Conservation (phyloP, 306 rosid genomes). For the Abrus pulchellus region DNA sequence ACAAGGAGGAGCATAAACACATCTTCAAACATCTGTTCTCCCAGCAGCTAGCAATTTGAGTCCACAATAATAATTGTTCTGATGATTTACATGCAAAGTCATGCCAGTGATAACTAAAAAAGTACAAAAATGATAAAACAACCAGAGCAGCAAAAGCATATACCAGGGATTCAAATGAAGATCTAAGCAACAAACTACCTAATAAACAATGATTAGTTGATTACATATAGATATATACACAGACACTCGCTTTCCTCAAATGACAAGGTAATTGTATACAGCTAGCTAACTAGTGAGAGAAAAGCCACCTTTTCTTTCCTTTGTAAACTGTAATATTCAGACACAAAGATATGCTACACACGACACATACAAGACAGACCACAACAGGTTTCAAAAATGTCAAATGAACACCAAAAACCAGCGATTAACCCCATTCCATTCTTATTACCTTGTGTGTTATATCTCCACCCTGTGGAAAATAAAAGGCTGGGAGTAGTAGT, state of each 20-base stretch:
- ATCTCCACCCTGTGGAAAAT: constrained; percentile 70
- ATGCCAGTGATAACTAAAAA: constrained; percentile 43
- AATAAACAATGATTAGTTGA: constrained; percentile 68
- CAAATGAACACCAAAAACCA: constrained; percentile 71
- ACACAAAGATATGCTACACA: constrained; percentile 65
- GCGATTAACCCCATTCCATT: constrained; percentile 69
- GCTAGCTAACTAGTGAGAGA: constrained; percentile 75
- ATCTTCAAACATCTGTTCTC: constrained; percentile 33
- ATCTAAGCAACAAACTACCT: constrained; percentile 57
- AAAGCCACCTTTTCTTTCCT: constrained; percentile 51
- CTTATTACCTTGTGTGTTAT: constrained; percentile 74
- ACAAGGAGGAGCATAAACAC: neutral
- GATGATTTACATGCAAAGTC: constrained; percentile 12
- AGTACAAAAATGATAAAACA: constrained; percentile 2
- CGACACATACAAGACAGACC: constrained; percentile 56
- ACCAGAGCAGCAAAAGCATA: constrained; percentile 27
- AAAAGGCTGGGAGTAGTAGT: constrained; percentile 73
- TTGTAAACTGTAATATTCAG: constrained; percentile 60
- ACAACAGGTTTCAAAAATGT: constrained; percentile 62
- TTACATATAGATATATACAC: constrained; percentile 89
- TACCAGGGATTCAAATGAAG: constrained; percentile 49
- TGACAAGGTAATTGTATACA: constrained; percentile 74
- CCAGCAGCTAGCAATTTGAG: constrained; percentile 31
- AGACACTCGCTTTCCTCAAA: constrained; percentile 69
- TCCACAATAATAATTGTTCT: neutral